Conservation (phyloP, 148 eudicot genomes). For the Cornus florida region DNA sequence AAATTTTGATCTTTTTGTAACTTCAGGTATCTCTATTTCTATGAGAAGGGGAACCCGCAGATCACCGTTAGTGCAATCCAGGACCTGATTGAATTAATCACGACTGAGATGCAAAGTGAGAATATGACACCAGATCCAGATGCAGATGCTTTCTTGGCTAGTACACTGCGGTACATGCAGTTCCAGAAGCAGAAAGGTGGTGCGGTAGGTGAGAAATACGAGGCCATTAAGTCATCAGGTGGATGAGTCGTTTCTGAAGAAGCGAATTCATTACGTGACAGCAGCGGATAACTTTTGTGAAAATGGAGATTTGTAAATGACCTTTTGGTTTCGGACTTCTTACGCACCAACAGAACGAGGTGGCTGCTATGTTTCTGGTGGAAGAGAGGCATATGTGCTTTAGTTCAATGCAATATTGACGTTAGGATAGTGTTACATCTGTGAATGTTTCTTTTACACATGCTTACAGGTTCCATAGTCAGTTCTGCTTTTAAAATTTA, state of each 20-base stretch:
- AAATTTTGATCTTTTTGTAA: neutral
- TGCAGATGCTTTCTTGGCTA: slow-evolving; percentile 92
- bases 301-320: slow-evolving; percentile 3
- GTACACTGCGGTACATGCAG: slow-evolving; percentile 84
- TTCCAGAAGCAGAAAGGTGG: slow-evolving; percentile 99
- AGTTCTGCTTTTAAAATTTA: neutral
- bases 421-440: neutral
- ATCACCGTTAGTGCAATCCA: slow-evolving; percentile 77
- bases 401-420: neutral
- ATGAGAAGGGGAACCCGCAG: slow-evolving; percentile 89
- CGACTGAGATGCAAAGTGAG: slow-evolving; percentile 76
- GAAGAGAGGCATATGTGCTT: neutral
- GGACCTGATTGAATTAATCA: slow-evolving; percentile 78
- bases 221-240: slow-evolving; percentile 47
- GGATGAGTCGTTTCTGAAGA: neutral
- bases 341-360: neutral
- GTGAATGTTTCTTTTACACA: too few species aligned
- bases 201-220: slow-evolving; percentile 77
- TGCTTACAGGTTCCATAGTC: too few species aligned
- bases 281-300: neutral
- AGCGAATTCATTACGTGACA: neutral
- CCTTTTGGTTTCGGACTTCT: neutral
- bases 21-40: slow-evolving; percentile 89
- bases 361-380: slow-evolving; percentile 2
- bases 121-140: slow-evolving; percentile 66